These are phyloP conservation scores for Fusarium decemcellulare DNA, from an alignment of 2,329 filamentous ascomycete genomes.

Conservation along the genomic window DNA sequence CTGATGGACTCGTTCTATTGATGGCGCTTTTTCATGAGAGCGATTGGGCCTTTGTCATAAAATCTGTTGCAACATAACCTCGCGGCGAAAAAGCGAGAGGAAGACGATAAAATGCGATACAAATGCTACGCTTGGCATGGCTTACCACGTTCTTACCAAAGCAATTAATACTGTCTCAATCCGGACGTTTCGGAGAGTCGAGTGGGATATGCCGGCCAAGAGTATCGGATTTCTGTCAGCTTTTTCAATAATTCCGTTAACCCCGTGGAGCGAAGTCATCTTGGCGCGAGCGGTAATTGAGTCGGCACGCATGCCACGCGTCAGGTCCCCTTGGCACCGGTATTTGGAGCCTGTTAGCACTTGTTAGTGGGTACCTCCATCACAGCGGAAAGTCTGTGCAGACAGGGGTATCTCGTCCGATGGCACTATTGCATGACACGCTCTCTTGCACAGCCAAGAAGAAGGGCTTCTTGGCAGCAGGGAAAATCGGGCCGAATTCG, in stretches of 20 bases:
- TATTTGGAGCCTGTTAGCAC: not conserved
- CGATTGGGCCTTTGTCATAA: not conserved
- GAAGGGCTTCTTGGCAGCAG: not conserved
- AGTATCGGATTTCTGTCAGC: not conserved
- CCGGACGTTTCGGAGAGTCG: not conserved
- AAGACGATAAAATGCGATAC: too few species aligned
- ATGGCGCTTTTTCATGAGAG: not conserved
- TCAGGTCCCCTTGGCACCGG: conserved; percentile 1
- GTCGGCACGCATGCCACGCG: not conserved
- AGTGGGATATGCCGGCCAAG: conserved; percentile 4
- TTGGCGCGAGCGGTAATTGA: not conserved
- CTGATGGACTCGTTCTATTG: not conserved
- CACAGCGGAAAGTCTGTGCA: not conserved
- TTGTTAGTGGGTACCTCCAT: not conserved
- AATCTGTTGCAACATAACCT: too few species aligned
- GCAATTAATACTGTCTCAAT: too few species aligned
- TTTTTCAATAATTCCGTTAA: not conserved
- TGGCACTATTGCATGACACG: not conserved
- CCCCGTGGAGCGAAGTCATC: not conserved
- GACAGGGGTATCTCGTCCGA: not conserved
- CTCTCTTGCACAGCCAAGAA: not conserved
- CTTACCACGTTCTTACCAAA: too few species aligned
- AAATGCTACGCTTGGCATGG: too few species aligned
- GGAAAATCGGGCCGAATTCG: not conserved
- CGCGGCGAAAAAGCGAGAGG: too few species aligned